Evolutionary conservation across 345 rosid species (phyloP).

Genomic region (Acer saccharum): DNA sequence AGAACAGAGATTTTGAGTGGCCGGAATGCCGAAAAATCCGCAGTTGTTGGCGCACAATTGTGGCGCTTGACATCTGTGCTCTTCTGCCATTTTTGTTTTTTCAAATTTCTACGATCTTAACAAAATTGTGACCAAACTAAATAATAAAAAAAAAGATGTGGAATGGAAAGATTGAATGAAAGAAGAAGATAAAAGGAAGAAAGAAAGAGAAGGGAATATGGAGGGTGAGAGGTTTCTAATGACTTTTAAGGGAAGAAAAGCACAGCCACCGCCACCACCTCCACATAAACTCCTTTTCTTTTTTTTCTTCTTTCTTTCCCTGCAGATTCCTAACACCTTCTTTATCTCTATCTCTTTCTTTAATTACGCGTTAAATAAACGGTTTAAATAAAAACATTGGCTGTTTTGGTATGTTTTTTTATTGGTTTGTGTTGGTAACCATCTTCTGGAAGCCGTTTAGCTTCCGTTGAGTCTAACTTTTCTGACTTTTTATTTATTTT

Average conservation of each 20-base stretch:
- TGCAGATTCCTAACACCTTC: slow-evolving; percentile 44
- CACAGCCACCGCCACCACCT: slow-evolving; percentile 1
- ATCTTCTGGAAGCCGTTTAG: slow-evolving; percentile 23
- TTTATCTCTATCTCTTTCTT: background rate
- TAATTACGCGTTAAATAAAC: slow-evolving; percentile 18
- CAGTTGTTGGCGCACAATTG: slow-evolving; percentile 79
- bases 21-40: slow-evolving; percentile 83
- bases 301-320: background rate
- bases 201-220: too few relatives aligned
- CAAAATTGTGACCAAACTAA: background rate
- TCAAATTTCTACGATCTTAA: too few relatives aligned
- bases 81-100: slow-evolving; percentile 68
- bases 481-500: too few relatives aligned
- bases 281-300: background rate
- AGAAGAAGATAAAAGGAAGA: background rate
- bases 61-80: slow-evolving; percentile 78
- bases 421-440: background rate
- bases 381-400: background rate
- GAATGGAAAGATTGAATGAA: background rate
- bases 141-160: background rate
- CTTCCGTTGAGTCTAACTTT: slow-evolving; percentile 14
- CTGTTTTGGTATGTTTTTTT: background rate
- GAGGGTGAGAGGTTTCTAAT: background rate
- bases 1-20: slow-evolving; percentile 81
- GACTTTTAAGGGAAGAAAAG: background rate